Percentiles rank a stretch among this genome's conserved stretches.
These are phyloP conservation scores for Tulasnella sp. DNA, from an alignment of 768 basidiomycete species.

Conservation along the genomic window DNA sequence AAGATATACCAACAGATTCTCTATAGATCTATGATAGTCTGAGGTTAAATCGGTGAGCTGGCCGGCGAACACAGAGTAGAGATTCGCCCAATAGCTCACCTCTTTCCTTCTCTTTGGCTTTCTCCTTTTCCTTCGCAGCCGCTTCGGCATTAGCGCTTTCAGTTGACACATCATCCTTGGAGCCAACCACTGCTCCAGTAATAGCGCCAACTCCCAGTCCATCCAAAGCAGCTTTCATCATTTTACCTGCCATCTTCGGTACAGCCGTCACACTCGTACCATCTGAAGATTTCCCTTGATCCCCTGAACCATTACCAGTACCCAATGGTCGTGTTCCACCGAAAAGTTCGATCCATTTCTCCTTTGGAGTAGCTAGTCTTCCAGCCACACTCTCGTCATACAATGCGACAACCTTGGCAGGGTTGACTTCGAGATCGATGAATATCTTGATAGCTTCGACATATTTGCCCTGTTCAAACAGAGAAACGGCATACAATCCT, in stretches of 20 bases:
- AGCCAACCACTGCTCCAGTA: slow-evolving; percentile 38
- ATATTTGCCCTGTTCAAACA: slow-evolving; percentile 56
- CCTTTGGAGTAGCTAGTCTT: slow-evolving; percentile 51
- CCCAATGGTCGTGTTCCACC: slow-evolving; percentile 46
- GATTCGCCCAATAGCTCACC: slow-evolving; percentile 14
- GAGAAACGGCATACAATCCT: slow-evolving; percentile 62
- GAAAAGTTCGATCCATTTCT: slow-evolving; percentile 68
- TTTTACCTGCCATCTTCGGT: slow-evolving; percentile 23
- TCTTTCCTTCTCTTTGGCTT: slow-evolving; percentile 24
- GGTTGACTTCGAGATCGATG: slow-evolving; percentile 78
- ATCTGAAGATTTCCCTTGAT: slow-evolving; percentile 22
- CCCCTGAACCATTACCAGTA: slow-evolving; percentile 23
- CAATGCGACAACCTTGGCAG: slow-evolving; percentile 82
- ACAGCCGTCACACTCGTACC: slow-evolving; percentile 21
- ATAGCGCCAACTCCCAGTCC: slow-evolving; percentile 16
- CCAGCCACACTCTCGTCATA: slow-evolving; percentile 77
- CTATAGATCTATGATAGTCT: slow-evolving; percentile 57
- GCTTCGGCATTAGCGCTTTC: neutral
- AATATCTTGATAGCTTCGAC: slow-evolving; percentile 77
- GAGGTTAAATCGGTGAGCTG: neutral
- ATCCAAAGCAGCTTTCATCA: too few relatives aligned
- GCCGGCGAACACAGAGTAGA: neutral
- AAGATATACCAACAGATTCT: slow-evolving; percentile 76
- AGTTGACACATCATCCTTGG: slow-evolving; percentile 24
- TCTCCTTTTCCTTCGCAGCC: slow-evolving; percentile 19